A percentile compares a stretch with the other conserved stretches of the same genome.
Evolutionary conservation across 257 asterid genomes (phyloP).

Genomic region (Nicotiana knightiana): DNA sequence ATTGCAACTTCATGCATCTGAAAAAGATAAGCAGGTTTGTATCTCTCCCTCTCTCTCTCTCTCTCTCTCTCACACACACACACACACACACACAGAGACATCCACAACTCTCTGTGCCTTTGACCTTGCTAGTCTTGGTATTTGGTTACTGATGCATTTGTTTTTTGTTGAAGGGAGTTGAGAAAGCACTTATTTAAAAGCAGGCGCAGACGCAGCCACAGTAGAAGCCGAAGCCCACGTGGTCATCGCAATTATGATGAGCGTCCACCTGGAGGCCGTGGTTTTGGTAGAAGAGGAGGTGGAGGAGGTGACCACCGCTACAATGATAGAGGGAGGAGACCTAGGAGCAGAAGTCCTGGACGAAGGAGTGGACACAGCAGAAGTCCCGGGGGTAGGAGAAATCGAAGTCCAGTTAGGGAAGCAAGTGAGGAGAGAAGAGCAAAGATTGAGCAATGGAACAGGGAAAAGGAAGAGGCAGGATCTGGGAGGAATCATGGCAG

Average conservation of each 20-base stretch:
- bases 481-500: slow-evolving; percentile 28
- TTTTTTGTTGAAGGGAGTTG: slow-evolving; percentile 46
- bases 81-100: neutral
- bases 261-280: slow-evolving; percentile 43
- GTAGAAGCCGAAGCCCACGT: slow-evolving; percentile 68
- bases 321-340: slow-evolving; percentile 70
- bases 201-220: slow-evolving; percentile 61
- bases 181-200: slow-evolving; percentile 68
- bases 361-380: slow-evolving; percentile 66
- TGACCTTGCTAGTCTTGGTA: neutral
- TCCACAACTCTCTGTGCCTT: neutral
- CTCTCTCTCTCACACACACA: neutral
- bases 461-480: slow-evolving; percentile 26
- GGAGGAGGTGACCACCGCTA: slow-evolving; percentile 44
- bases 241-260: slow-evolving; percentile 46
- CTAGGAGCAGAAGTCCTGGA: slow-evolving; percentile 74
- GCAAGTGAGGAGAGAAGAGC: slow-evolving; percentile 79
- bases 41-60: neutral
- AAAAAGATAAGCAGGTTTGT: slow-evolving; percentile 76
- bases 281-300: slow-evolving; percentile 44
- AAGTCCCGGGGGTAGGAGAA: slow-evolving; percentile 74
- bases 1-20: slow-evolving; percentile 91
- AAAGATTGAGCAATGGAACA: slow-evolving; percentile 75
- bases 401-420: slow-evolving; percentile 60
- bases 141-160: slow-evolving; percentile 15